Evolutionary conservation across 805 yeast species (phyloP).

Genomic region (Yamadazyma scolyti): DNA sequence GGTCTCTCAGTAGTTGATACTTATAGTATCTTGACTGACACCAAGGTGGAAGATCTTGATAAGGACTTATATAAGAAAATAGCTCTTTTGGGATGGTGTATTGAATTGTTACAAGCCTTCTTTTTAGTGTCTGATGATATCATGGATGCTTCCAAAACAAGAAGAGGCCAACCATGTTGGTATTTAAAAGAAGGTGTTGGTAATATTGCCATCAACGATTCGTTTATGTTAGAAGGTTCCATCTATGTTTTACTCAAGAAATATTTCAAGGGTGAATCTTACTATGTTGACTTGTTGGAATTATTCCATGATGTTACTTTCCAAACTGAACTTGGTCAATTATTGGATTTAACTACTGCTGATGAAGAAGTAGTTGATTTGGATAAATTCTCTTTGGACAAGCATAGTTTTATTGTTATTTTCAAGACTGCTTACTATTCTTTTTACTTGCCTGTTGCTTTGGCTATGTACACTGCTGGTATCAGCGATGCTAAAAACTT

Average conservation of each 20-base stretch:
- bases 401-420: slow-evolving; percentile 92
- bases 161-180: slow-evolving; percentile 99
- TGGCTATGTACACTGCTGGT: slow-evolving; percentile 94
- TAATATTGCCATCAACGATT: slow-evolving; percentile 93
- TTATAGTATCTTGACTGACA: slow-evolving; percentile 70
- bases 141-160: slow-evolving; percentile 95
- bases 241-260: slow-evolving; percentile 86
- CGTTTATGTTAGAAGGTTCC: slow-evolving; percentile 95
- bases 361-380: slow-evolving; percentile 94
- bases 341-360: slow-evolving; percentile 92
- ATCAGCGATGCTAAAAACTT: slow-evolving; percentile 65
- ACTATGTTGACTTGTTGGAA: slow-evolving; percentile 87
- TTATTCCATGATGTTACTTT: slow-evolving; percentile 96
- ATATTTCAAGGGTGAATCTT: slow-evolving; percentile 76
- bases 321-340: slow-evolving; percentile 97
- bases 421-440: slow-evolving; percentile 97
- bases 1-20: slow-evolving; percentile 96
- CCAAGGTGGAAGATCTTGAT: slow-evolving; percentile 53
- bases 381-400: slow-evolving; percentile 76
- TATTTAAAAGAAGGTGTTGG: slow-evolving; percentile 76
- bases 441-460: slow-evolving; percentile 94
- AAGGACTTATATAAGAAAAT: slow-evolving; percentile 75
- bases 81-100: slow-evolving; percentile 91
- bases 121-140: slow-evolving; percentile 97
- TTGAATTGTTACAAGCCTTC: slow-evolving; percentile 92